Evolutionary conservation across 2,329 filamentous ascomycete genomes (phyloP), one percentile per base, ranked within the genome.

Genomic region (Penicillium sumatraense): DNA sequence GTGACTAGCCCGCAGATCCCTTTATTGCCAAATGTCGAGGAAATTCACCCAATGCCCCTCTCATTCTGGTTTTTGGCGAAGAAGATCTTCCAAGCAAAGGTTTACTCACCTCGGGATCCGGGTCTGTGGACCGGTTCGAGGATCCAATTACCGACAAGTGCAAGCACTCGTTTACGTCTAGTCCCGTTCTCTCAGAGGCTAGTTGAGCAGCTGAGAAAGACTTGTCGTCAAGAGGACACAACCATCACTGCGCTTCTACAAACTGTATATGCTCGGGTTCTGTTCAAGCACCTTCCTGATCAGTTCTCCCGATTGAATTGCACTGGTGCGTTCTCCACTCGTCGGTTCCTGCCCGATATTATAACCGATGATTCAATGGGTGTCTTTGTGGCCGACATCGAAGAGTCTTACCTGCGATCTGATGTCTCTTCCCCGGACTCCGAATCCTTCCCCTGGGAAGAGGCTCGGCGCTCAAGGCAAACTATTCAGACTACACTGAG

Each of bases 231-330:
- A 10, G 66, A 81, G 50, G 55, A 51, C 13, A 75, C 77, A 0
- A 79, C 74, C 4, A 67, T 80, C 33, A 80, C 77, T 3, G 74
- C 71, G 8, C 66, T 72, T 1, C 52, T 80, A 20, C 70, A 79
- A 54, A 70, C 69, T 0, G 51, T 76, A 20, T 36, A 80, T 24
- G 75, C 77, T 1, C 68, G 71, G 11, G 66, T 73, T 0, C 45
- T 80, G 2, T 74, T 79, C 51, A 26, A 61, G 1, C 60, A 75
- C 18, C 54, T 74, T 3, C 65, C 69, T 0, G 47, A 59, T 4
- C 51, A 62, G 3, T 76, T 56, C 50, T 70, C 73, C 0, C 64
- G 50, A 8, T 46, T 80, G 3, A 57, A 51, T 3, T 71, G 71
- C 41, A 60, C 60, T 6, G 69, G 72, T 1, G 69, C 77, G 0